Conservation (phyloP, 169 alveolate species). For the Plasmodium blacklocki region DNA sequence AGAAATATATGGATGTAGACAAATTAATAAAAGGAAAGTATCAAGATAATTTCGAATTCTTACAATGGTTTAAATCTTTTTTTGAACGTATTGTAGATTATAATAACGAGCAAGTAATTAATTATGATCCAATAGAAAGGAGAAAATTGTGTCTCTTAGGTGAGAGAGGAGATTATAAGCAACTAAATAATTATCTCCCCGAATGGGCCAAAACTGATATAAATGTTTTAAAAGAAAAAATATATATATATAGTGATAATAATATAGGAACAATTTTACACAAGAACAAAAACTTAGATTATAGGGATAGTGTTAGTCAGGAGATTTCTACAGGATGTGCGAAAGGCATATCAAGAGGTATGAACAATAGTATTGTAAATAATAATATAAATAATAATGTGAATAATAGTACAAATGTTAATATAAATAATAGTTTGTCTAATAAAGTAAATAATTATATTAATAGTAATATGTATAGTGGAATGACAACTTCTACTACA, state of each 20-base stretch:
- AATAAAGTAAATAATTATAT: neutral
- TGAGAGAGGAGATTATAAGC: constrained; percentile 78
- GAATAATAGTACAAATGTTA: no score
- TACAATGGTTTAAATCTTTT: constrained; percentile 98
- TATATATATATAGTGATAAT: constrained; percentile 44
- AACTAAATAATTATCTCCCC: constrained; percentile 48
- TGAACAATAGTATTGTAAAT: no score
- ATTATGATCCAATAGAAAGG: constrained; percentile 88
- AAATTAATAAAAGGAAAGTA: constrained; percentile 94
- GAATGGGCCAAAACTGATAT: constrained; percentile 77
- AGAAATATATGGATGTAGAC: constrained; percentile 94
- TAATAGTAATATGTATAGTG: constrained; percentile 12
- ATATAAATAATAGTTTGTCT: neutral
- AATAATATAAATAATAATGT: no score
- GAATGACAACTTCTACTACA: neutral
- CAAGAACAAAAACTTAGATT: constrained; percentile 23
- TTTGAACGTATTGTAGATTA: constrained; percentile 89
- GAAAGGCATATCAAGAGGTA: constrained; percentile 1
- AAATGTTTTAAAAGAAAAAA: constrained; percentile 73
- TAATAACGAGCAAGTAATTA: constrained; percentile 78
- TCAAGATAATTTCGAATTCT: constrained; percentile 96
- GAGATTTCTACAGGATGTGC: neutral
- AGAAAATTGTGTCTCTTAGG: constrained; percentile 79
- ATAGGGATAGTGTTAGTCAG: neutral
- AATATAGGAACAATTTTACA: constrained; percentile 20